These are phyloP conservation scores for Mycena galericulata DNA, from an alignment of 768 basidiomycete species.

Conservation along the genomic window DNA sequence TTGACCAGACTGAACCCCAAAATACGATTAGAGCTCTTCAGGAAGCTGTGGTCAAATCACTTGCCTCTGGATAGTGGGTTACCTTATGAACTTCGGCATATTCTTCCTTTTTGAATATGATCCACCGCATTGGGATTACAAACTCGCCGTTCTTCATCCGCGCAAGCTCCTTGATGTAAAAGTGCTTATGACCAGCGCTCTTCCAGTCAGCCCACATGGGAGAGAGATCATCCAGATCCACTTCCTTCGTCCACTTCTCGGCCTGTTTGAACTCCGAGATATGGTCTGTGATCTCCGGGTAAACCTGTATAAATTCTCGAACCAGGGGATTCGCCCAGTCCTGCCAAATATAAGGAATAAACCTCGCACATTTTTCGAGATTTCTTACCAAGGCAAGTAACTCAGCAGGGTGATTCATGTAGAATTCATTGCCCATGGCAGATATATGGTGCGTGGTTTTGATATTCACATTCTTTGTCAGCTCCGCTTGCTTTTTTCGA, in stretches of 20 bases:
- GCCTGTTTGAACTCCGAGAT: constrained; percentile 17
- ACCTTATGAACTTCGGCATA: neutral
- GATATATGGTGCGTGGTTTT: constrained; percentile 37
- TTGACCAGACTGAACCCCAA: neutral
- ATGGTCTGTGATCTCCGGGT: constrained; percentile 36
- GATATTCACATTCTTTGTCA: constrained; percentile 29
- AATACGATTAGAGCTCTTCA: neutral
- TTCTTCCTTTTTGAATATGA: neutral
- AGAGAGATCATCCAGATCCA: constrained; percentile 8
- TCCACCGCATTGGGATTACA: constrained; percentile 38
- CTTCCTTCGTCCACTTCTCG: constrained; percentile 23
- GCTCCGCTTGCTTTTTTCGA: constrained; percentile 38
- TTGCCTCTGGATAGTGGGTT: neutral
- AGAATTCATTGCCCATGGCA: constrained; percentile 44
- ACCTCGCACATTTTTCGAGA: neutral
- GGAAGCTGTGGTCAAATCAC: neutral
- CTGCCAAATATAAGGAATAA: constrained; percentile 26
- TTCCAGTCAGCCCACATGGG: constrained; percentile 33
- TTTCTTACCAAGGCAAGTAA: constrained; percentile 22
- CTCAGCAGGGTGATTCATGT: constrained; percentile 38
- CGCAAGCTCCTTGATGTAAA: constrained; percentile 22
- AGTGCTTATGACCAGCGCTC: neutral
- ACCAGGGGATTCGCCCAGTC: constrained; percentile 41
- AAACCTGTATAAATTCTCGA: constrained; percentile 34
- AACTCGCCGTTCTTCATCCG: constrained; percentile 6